Percentiles rank a stretch among this genome's conserved stretches.
Evolutionary conservation across 805 yeast genomes (phyloP).

Genomic region (Spathaspora girioi): DNA sequence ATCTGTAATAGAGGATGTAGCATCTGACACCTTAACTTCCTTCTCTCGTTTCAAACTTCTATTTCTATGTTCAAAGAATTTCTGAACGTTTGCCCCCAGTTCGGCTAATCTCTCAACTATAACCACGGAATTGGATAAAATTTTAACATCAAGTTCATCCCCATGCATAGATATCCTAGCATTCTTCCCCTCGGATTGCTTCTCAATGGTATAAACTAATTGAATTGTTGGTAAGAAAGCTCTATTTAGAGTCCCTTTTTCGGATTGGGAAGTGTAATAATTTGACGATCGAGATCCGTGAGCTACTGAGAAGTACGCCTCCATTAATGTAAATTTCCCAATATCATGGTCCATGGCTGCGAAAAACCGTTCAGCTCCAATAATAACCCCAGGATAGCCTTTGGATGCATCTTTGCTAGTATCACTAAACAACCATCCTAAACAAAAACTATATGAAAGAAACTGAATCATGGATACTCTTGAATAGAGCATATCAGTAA

Average conservation of each 20-base stretch:
- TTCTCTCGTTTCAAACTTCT: slow-evolving; percentile 3
- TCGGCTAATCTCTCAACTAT: slow-evolving; percentile 50
- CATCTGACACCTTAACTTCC: not conserved
- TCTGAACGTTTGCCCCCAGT: slow-evolving; percentile 45
- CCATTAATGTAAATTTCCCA: slow-evolving; percentile 67
- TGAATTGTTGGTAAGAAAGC: slow-evolving; percentile 71
- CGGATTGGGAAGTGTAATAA: slow-evolving; percentile 46
- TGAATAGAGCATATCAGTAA: slow-evolving; percentile 6
- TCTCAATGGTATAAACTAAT: slow-evolving; percentile 40
- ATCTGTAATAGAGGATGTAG: slow-evolving; percentile 9
- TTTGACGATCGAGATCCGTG: slow-evolving; percentile 51
- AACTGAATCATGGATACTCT: slow-evolving; percentile 53
- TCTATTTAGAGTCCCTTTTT: slow-evolving; percentile 49
- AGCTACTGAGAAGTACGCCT: slow-evolving; percentile 70
- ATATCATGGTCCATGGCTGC: slow-evolving; percentile 56
- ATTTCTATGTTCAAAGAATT: slow-evolving; percentile 20
- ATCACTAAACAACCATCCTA: slow-evolving; percentile 75
- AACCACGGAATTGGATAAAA: slow-evolving; percentile 52
- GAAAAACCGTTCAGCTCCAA: slow-evolving; percentile 74
- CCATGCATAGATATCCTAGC: slow-evolving; percentile 57
- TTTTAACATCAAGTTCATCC: slow-evolving; percentile 64
- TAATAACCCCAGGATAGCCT: slow-evolving; percentile 64
- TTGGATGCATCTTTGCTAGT: slow-evolving; percentile 18
- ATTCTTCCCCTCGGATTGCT: slow-evolving; percentile 23
- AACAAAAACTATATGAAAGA: slow-evolving; percentile 59